Evolutionary conservation across 176 grass and related monocot species (phyloP).

Genomic region (Juncus inflexus): DNA sequence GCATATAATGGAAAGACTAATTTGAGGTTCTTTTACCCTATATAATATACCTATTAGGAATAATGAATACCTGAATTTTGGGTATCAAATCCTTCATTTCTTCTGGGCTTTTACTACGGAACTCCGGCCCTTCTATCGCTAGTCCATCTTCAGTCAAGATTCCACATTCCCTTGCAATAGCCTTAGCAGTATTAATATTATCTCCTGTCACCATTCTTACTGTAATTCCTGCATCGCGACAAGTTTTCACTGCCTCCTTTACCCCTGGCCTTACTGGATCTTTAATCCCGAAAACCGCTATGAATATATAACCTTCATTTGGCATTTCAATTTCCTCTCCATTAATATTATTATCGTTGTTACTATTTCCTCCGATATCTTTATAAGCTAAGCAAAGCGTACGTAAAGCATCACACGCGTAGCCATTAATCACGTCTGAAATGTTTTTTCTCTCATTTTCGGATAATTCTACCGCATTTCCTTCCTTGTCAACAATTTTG

Average conservation of each 20-base stretch:
- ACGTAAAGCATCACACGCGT: conserved; percentile 80
- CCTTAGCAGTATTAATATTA: conserved; percentile 93
- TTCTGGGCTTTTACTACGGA: conserved; percentile 59
- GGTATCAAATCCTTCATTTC: conserved; percentile 90
- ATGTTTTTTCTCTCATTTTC: conserved; percentile 40
- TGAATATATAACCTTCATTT: conserved; percentile 59
- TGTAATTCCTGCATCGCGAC: conserved; percentile 66
- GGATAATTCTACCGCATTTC: conserved; percentile 40
- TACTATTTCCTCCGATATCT: conserved; percentile 33
- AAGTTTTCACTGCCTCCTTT: conserved; percentile 71
- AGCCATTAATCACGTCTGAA: conserved; percentile 50
- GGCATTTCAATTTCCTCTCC: conserved; percentile 49
- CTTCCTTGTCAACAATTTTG: conserved; percentile 42
- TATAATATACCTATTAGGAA: no score
- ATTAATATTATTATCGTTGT: conserved; percentile 22
- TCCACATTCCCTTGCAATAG: conserved; percentile 87
- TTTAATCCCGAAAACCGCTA: conserved; percentile 91
- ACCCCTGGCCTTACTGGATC: conserved; percentile 79
- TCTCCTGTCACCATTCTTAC: conserved; percentile 96
- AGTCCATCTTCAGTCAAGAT: conserved; percentile 77
- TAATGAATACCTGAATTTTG: conserved; percentile 58
- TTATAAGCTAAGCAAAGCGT: conserved; percentile 95
- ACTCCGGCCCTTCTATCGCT: conserved; percentile 81
- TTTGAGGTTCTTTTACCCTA: no score
- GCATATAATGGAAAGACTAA: no score